Percentiles rank a stretch among this genome's conserved stretches.
Evolutionary conservation across 805 yeast species (phyloP).

Genomic region (Saccharomycopsis olivae): DNA sequence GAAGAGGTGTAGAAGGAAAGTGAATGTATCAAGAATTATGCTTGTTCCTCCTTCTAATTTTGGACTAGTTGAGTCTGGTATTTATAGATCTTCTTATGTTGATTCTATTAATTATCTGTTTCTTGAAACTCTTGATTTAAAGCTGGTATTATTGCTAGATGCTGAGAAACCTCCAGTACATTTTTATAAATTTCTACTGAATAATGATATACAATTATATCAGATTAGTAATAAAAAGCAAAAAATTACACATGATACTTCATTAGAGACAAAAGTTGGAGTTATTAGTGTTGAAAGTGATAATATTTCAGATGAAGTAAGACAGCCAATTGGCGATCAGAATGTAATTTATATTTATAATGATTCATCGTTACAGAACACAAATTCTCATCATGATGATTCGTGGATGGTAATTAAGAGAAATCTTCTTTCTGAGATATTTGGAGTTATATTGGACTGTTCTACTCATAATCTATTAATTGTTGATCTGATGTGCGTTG

Average conservation of each 20-base stretch:
- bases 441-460: conserved; percentile 52
- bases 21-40: too few relatives aligned
- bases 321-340: not conserved
- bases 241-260: conserved; percentile 13
- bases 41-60: conserved; percentile 88
- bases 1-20: too few relatives aligned
- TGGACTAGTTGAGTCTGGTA: conserved; percentile 82
- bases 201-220: conserved; percentile 39
- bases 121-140: conserved; percentile 58
- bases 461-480: conserved; percentile 58
- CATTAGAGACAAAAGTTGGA: not conserved
- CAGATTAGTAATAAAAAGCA: conserved; percentile 15
- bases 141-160: conserved; percentile 63
- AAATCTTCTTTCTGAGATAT: conserved; percentile 50
- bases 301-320: not conserved
- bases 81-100: conserved; percentile 71
- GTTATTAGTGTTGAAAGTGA: not conserved
- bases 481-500: conserved; percentile 70
- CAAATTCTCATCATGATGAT: conserved; percentile 30
- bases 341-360: conserved; percentile 8
- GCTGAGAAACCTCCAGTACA: conserved; percentile 77
- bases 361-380: conserved; percentile 15
- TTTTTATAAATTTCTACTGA: conserved; percentile 53
- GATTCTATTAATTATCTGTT: conserved; percentile 73
- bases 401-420: conserved; percentile 74